Conservation (phyloP, 2,329 filamentous ascomycete species). For the Aspergillus fumigatiaffinis region DNA sequence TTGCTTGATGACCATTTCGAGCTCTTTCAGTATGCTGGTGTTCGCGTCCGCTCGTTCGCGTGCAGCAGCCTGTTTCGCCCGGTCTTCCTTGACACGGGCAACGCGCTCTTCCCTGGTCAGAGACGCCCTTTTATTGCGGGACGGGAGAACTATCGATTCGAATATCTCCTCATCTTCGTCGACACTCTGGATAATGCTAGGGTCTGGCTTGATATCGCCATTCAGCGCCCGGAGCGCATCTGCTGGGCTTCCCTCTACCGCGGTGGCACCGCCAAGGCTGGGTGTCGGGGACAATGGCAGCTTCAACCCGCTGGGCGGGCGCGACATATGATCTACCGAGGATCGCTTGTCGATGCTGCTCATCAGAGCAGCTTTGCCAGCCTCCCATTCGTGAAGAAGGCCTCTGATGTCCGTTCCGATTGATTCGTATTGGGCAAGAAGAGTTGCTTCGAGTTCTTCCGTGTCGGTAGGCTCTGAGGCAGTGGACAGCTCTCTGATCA, state of each 20-base stretch:
- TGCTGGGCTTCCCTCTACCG: constrained; percentile 55
- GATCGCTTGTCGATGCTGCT: constrained; percentile 78
- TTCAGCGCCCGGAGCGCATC: constrained; percentile 76
- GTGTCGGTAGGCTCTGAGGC: constrained; percentile 67
- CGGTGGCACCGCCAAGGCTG: constrained; percentile 44
- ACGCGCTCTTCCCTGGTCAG: constrained; percentile 85
- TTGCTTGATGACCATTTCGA: constrained; percentile 80
- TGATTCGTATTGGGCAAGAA: constrained; percentile 90
- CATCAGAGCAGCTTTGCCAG: constrained; percentile 77
- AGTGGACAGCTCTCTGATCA: constrained; percentile 86
- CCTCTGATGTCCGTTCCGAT: constrained; percentile 83
- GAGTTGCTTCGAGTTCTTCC: constrained; percentile 69
- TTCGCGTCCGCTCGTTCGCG: constrained; percentile 76
- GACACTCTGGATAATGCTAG: constrained; percentile 24
- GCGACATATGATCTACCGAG: constrained; percentile 54
- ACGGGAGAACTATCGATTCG: constrained; percentile 78
- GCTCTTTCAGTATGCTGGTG: constrained; percentile 84
- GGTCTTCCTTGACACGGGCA: constrained; percentile 80
- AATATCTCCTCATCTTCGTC: constrained; percentile 72
- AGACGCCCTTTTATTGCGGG: constrained; percentile 60
- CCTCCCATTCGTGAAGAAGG: constrained; percentile 79
- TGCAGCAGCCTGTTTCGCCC: constrained; percentile 66
- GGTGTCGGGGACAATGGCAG: constrained; percentile 44
- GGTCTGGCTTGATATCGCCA: constrained; percentile 54
- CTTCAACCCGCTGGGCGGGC: constrained; percentile 45